Base-by-base conservation (phyloP, 371 early-diverging fungal species). In the Mucor racemosus region DNA sequence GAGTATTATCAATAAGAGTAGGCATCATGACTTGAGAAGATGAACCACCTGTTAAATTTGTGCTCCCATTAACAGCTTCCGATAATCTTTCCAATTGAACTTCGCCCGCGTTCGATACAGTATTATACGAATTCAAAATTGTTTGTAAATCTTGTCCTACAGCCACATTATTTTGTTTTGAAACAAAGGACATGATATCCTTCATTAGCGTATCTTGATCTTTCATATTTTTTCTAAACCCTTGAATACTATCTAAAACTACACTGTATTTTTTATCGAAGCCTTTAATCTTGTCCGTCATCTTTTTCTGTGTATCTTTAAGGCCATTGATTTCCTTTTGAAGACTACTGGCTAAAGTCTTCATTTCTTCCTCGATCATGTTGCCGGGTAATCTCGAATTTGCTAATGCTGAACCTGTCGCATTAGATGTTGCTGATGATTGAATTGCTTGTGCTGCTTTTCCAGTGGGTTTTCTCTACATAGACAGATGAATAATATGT, bases 321-420 rank as follows among this genome's bases (percentile, higher is more conserved):
- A 82, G 60, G 10, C 69, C 54, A 11, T 79, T 77, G 42, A 86
- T 79, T 61, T 85, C 80, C 14, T 72, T 69, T 68, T 86, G 88
- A 31, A 88, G 64, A 55, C 71, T 74, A 3, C 58, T 59, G 9
- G 74, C 57, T 3, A 71, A 54, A 13, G 59, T 13, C 35, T 72
- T 76, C 26, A 76, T 41, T 17, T 75, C 73, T 44, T 73, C 62
- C 54, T 50, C 57, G 5, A 46, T 31, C 13, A 26, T 38, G 11
- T 54, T 41, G 6, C 44, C 17, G 11, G 46, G 35, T 38, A 35
- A 14, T 19, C 17, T 38, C 34, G 63, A 33, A 21, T 50, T 50
- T 50, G 50, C 50, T 50, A 26, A 26, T 50, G 44, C 15, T n/a
- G 50, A 50, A 26, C 19, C 21, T 13, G 62, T 7, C 13, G 44